Percentiles rank a stretch among this genome's conserved stretches.
These are phyloP conservation scores for Geosmithia putterillii DNA, from an alignment of 2,329 filamentous ascomycete genomes.

Conservation along the genomic window DNA sequence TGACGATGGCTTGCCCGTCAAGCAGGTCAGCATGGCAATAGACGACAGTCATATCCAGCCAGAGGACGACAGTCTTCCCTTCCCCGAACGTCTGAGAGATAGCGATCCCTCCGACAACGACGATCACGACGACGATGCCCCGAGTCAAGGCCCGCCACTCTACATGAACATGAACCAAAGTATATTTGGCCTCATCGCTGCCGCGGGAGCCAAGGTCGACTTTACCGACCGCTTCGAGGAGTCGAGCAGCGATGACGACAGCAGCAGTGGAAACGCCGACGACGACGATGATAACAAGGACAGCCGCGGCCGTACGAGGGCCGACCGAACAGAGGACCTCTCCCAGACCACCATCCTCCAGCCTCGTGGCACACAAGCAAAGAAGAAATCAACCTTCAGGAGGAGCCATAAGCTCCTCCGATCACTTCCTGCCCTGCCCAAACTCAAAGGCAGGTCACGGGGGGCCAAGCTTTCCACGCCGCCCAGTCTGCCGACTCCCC, in stretches of 20 bases:
- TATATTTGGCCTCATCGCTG: constrained; percentile 84
- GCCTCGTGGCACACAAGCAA: constrained; percentile 8
- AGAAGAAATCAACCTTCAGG: constrained; percentile 35
- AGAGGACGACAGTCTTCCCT: constrained; percentile 27
- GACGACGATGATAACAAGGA: background rate
- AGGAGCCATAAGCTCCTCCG: constrained; percentile 50
- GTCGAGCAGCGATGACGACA: constrained; percentile 67
- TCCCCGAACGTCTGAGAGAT: constrained; percentile 40
- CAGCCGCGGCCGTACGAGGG: constrained; percentile 24
- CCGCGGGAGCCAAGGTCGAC: constrained; percentile 71
- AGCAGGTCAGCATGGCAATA: too few relatives aligned
- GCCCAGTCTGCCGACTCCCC: constrained; percentile 18
- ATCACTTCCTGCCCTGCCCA: constrained; percentile 49
- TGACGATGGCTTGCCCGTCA: background rate
- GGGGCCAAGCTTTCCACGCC: constrained; percentile 20
- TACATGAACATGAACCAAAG: constrained; percentile 82
- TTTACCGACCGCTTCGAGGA: constrained; percentile 72
- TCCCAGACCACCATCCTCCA: constrained; percentile 29
- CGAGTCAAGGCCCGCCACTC: constrained; percentile 31
- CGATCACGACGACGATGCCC: constrained; percentile 24
- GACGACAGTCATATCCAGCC: constrained; percentile 18
- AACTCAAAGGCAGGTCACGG: constrained; percentile 26
- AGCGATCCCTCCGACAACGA: constrained; percentile 38
- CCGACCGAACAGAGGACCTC: constrained; percentile 17
- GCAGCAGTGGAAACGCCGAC: background rate